These are phyloP conservation scores for Suhomyces yuchorum DNA, from an alignment of 1,139 yeast genomes.

Conservation along the genomic window DNA sequence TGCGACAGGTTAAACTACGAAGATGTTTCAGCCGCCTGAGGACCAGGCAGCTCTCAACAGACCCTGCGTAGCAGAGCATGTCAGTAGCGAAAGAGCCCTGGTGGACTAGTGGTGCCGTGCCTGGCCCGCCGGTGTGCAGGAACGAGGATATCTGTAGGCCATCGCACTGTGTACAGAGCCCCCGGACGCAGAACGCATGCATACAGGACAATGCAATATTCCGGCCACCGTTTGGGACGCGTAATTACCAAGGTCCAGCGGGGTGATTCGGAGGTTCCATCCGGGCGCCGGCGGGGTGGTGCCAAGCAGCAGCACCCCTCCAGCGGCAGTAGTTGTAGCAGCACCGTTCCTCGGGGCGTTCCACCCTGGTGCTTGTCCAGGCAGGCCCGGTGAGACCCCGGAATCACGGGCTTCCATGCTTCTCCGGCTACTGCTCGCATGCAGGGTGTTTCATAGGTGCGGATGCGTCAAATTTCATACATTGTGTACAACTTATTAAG, in stretches of 20 bases:
- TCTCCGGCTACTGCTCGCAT: background rate
- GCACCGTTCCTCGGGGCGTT: no score
- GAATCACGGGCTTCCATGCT: background rate
- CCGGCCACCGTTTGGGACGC: no score
- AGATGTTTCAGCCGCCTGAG: background rate
- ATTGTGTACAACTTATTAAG: constrained; percentile 1
- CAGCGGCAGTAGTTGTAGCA: no score
- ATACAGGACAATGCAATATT: background rate
- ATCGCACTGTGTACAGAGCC: background rate
- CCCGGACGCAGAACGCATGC: background rate
- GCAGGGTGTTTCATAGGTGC: constrained; percentile 1
- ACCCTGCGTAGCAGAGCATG: background rate
- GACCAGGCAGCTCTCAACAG: background rate
- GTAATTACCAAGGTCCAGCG: no score
- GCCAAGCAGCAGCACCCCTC: no score
- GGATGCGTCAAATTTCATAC: constrained; percentile 2
- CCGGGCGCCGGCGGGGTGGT: no score
- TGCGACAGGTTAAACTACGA: background rate
- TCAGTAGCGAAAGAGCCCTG: background rate
- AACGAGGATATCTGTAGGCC: background rate
- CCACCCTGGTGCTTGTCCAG: no score
- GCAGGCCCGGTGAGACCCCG: no score
- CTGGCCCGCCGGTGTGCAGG: background rate
- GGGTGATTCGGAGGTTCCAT: no score
- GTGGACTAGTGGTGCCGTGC: background rate